Conservation (phyloP, 176 grass and related monocot species). For the Coix lacrymajobi region DNA sequence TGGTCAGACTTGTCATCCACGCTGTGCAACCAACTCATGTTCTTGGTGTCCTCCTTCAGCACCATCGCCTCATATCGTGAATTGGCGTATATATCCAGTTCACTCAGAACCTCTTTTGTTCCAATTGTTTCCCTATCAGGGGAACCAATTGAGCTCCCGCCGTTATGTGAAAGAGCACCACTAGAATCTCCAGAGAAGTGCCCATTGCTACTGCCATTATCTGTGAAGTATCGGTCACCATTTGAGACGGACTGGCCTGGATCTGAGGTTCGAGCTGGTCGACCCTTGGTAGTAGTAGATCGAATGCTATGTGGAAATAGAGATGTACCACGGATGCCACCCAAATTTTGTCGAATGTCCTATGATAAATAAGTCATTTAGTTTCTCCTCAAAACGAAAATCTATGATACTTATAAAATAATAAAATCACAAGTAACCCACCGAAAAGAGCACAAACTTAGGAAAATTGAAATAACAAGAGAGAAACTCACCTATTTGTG, state of each 20-base stretch:
- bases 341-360: slow-evolving; percentile 93
- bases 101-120: slow-evolving; percentile 63
- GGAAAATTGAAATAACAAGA: neutral
- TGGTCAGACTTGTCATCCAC: slow-evolving; percentile 77
- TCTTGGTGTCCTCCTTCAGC: slow-evolving; percentile 77
- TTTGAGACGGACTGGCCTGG: slow-evolving; percentile 36
- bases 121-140: slow-evolving; percentile 55
- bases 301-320: slow-evolving; percentile 93
- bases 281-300: slow-evolving; percentile 46
- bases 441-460: neutral
- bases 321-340: slow-evolving; percentile 69
- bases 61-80: slow-evolving; percentile 74
- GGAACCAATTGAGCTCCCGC: slow-evolving; percentile 46
- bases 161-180: slow-evolving; percentile 35
- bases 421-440: neutral
- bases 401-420: neutral
- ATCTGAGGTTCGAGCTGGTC: slow-evolving; percentile 49
- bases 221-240: slow-evolving; percentile 32
- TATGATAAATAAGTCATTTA: slow-evolving; percentile 23
- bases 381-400: neutral
- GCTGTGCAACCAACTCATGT: slow-evolving; percentile 75
- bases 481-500: neutral
- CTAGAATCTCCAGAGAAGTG: slow-evolving; percentile 44
- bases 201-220: slow-evolving; percentile 47
- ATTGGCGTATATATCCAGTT: slow-evolving; percentile 70